Evolutionary conservation across 805 yeast genomes (phyloP), one percentile per base, ranked within the genome.

Genomic region (Barnettozyma pratensis): DNA sequence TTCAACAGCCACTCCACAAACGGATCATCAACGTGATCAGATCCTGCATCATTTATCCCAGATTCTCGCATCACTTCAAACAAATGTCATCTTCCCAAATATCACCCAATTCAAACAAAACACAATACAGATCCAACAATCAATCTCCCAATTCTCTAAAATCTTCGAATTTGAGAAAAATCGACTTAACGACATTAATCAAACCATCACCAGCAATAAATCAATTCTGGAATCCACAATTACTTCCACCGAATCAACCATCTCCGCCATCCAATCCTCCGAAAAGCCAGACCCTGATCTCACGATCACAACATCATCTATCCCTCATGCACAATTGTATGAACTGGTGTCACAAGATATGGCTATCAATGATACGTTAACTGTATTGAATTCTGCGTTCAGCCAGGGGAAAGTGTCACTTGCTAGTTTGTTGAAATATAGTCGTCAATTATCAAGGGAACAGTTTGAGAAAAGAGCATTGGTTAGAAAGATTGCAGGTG

Each of bases 311-410:
- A 79, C 82, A 0, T 82, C 77, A 47, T 75, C 80, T 1, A 68
- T 71, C 0, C 81, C 75, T 1, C 72, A 75, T 47, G 74, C 77
- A 48, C 96, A 87, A 61, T 62, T 85, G 11, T 83, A 85, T 59
- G 76, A 76, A 25, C 67, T 84, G 1, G 78, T 79, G 0, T 76
- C 90, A 19, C 83, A 79, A 37, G 87, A 85, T 45, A 73, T 75
- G 51, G 87, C 96, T 1, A 74, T 83, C n/a, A 76, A 77, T 31
- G 96, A 91, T 60, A 72, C 91, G 0, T 68, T 80, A 6, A 72
- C 76, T 48, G 72, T 80, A 9, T 68, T 90, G 8, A 76, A 79
- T 5, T 78, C 81, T 25, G 74, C 79, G 4, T 78, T 76, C 50
- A 81, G 76, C 48, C 56, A 66, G 3, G 82, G 79, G 5, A 60